Evolutionary conservation across 208 protist species (phyloP), one percentile per base, ranked within the genome.

Genomic region (Trypanosoma scelopori): DNA sequence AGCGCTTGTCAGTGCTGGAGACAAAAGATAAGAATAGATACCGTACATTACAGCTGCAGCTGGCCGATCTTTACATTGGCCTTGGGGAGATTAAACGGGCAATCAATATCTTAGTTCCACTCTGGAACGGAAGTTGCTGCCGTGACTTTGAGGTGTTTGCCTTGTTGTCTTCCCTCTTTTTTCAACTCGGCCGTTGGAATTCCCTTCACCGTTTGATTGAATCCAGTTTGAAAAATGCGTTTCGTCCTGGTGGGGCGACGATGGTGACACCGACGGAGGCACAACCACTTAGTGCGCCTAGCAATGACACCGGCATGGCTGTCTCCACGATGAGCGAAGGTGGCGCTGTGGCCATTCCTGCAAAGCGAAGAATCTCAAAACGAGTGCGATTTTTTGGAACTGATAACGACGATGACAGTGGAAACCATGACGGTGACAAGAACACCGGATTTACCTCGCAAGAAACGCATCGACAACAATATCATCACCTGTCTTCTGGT

Each of bases 71-170:
- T 46, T 76, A 93, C 62, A 79, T 96, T 56, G 91, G 87, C 0
- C 76, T 96, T 4, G 91, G 91, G 1, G 91, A 94, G 66, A 77
- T 93, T 41, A 74, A 79, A 5, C 76, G 85, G 5, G 91, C 91
- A 1, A 65, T 72, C 25, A 82, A 79, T 28, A 82, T 93, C 16
- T 65, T 94, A 5, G 71, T 92, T 53, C 69, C 78, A 18, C 37
- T 96, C 23, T 96, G 91, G 87, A 85, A 89, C 48, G 76, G 76
- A 65, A 94, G 87, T 51, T 51, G 79, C 11, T 92, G 76, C 48
- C 60, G 75, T 27, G 91, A 96, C 55, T 96, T 94, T 75, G 91
- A 93, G 56, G 91, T 94, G 15, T 96, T 96, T 65, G 85, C 91
- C 1, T 74, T 87, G 30, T 72, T 96, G 18, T 79, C 91, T n/a